Evolutionary conservation across 2,329 filamentous ascomycete species (phyloP), one percentile per base, ranked within the genome.

Genomic region (Scleromitrula shiraiana): DNA sequence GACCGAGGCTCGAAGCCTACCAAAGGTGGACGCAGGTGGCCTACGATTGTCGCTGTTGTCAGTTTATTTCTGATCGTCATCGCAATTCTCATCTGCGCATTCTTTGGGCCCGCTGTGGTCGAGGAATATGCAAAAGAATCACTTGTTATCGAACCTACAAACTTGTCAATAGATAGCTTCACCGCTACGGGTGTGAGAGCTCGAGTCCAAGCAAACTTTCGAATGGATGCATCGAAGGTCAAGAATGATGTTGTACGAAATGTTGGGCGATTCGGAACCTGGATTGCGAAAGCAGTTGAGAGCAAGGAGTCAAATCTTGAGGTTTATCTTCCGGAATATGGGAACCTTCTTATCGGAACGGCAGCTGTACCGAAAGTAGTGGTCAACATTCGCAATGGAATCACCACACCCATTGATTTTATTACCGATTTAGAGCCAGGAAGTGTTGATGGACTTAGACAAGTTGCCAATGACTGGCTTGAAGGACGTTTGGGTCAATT

Each of bases 91-190:
- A 67, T 85, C 14, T 70, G 91, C 48, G 88, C 82, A 14, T 95
- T 95, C 68, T 77, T 95, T 46, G 78, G 85, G 0, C 90, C 91
- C 2, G 81, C 84, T 14, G 79, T 83, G 7, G 79, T 95, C 9
- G 81, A 95, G 66, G 78, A 88, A 62, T 98, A 98, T 66, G 87
- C 85, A 41, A 84, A 91, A 67, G 75, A 90, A 65, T 88, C 90
- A 3, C 75, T 83, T 20, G 80, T 91, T 15, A 78, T 98, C 56
- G 80, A 90, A 62, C 88, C 93, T 2, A 89, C 84, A 5, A 85
- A 83, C 56, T 68, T 98, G 17, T 88, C 89, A 2, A 81, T 98
- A 51, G 85, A 93, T 60, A 88, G 85, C 2, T 85, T 96, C 56
- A 96, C 88, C 0, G 63, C 79, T 7, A 75, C 82, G 50, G 91